Evolutionary conservation across 176 grass and related monocot species (phyloP), one percentile per base, ranked within the genome.

Genomic region (Eragrostis curvula): DNA sequence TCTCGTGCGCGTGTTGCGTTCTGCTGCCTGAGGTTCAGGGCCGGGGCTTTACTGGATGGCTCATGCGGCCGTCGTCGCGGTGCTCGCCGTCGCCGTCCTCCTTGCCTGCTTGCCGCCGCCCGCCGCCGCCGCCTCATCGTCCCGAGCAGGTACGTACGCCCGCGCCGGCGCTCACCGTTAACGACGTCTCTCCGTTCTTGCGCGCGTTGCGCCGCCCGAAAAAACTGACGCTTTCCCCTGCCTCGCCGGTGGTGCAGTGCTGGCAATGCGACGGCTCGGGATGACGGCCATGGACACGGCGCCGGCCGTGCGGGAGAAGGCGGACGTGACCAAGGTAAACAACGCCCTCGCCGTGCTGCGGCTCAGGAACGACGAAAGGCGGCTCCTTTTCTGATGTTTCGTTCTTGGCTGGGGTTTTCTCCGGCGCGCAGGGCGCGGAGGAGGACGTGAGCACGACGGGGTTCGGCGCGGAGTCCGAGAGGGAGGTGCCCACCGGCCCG

Each of bases 401-500:
- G 45, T 20, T 68, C 55, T 84, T 78, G 40, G 21, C 47, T 70
- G 73, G 80, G 48, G 66, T 46, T 90, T 58, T 60, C 66, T 59
- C 25, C 43, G 73, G 85, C 85, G 68, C 56, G 56, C 72, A 87
- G 84, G 71, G 60, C 49, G 85, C 42, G 65, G 85, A 70, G 74
- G 87, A 95, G 86, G 83, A 88, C 81, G 24, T 75, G 70, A 77
- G 86, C 81, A 89, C 68, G 53, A 81, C 87, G 23, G 78, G 80
- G 25, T 80, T 88, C 69, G 89, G 68, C 63, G 71, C 66, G 71
- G 91, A 91, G 81, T 89, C 87, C 41, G 88, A 84, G 50, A 84
- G 94, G 82, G 86, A 94, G 85, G 92, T 97, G 52, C 90, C 95
- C 43, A 94, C 87, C 17, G 90, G 92, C 21, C 92, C 95, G 30